These are phyloP conservation scores for Verruconis gallopava DNA, from an alignment of 2,329 filamentous ascomycete species.

Conservation along the genomic window DNA sequence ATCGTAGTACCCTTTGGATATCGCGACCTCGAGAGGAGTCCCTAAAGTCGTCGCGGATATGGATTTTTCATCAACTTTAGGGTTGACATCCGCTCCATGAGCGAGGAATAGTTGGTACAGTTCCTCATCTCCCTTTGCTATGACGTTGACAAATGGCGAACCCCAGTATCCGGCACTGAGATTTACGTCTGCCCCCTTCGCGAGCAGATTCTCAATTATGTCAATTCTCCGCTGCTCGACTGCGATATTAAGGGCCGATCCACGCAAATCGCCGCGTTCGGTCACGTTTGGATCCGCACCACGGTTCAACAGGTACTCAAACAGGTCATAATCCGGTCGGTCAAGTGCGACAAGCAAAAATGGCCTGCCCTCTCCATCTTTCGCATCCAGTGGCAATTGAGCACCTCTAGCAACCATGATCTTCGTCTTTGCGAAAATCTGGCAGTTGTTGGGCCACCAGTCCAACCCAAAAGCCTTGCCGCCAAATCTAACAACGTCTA, in stretches of 20 bases:
- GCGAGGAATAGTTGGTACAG: neutral
- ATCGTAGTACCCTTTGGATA: neutral
- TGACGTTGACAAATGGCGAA: neutral
- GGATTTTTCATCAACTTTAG: neutral
- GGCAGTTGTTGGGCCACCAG: too few relatives aligned
- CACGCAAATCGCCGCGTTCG: too few relatives aligned
- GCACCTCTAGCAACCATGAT: too few relatives aligned
- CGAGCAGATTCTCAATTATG: too few relatives aligned
- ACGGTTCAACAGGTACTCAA: neutral
- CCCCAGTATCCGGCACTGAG: neutral
- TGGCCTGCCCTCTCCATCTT: too few relatives aligned
- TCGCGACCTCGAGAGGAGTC: neutral
- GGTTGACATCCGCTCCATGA: neutral
- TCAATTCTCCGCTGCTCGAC: too few relatives aligned
- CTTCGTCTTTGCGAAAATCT: neutral
- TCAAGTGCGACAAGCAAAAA: too few relatives aligned
- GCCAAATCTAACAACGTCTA: neutral
- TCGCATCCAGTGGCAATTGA: too few relatives aligned
- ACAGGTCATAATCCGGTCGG: too few relatives aligned
- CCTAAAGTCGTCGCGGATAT: too few relatives aligned
- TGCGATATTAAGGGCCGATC: too few relatives aligned
- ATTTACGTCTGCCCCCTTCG: neutral
- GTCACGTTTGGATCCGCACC: neutral
- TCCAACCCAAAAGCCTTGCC: neutral
- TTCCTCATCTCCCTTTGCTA: neutral